Percentiles rank a stretch among this genome's conserved stretches.
Evolutionary conservation across 257 asterid genomes (phyloP).

Genomic region (Datura wrightii): DNA sequence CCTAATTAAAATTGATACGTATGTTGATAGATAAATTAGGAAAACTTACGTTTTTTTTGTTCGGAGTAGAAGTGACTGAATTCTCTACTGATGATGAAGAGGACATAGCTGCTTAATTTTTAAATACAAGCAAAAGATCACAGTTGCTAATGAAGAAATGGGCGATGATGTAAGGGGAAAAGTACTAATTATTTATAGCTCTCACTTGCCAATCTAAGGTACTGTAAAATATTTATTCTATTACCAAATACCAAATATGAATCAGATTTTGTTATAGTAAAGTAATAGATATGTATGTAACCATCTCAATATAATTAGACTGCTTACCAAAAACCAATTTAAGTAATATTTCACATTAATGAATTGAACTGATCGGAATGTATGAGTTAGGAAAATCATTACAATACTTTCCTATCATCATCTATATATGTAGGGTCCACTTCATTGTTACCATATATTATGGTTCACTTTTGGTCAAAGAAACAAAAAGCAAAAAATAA

Average conservation of each 20-base stretch:
- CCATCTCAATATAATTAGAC: not conserved
- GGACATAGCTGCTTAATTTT: not conserved
- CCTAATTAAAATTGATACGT: no score
- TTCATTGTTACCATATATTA: not conserved
- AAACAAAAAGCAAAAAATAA: not conserved
- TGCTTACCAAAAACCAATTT: not conserved
- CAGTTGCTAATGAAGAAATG: no score
- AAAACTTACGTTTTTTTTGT: no score
- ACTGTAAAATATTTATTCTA: not conserved
- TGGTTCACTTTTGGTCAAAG: not conserved
- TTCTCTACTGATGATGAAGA: not conserved
- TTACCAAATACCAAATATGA: not conserved
- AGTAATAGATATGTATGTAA: no score
- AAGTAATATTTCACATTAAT: not conserved
- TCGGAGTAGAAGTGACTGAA: no score
- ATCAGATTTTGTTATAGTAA: not conserved
- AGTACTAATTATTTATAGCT: not conserved
- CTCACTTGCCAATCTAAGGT: not conserved
- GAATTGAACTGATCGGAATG: not conserved
- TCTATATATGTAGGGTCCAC: not conserved
- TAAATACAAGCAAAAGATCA: not conserved
- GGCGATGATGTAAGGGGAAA: not conserved
- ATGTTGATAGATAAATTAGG: no score
- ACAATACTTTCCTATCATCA: not conserved
- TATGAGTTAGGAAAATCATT: not conserved